Conservation (phyloP, 352 stramenopile genomes). For the Aphanomyces euteiches region DNA sequence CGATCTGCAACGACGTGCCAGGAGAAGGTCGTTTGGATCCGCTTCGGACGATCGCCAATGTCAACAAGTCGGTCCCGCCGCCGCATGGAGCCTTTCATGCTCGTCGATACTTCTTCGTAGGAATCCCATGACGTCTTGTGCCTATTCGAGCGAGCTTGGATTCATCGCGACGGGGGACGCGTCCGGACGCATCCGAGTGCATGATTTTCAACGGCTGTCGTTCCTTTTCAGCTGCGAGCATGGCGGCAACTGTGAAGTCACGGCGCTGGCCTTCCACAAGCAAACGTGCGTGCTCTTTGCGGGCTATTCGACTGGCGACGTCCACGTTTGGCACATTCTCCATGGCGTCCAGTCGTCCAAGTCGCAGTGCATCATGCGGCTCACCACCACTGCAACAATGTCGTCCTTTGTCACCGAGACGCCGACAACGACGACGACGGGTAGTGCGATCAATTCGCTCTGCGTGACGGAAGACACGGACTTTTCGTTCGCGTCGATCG, state of each 20-base stretch:
- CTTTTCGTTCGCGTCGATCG: constrained; percentile 6
- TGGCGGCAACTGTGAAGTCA: constrained; percentile 46
- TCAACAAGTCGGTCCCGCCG: constrained; percentile 42
- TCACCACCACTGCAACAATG: constrained; percentile 20
- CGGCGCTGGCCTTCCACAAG: constrained; percentile 49
- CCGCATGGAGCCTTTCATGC: no score
- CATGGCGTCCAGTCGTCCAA: constrained; percentile 27
- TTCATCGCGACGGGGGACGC: constrained; percentile 61
- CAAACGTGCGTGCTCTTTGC: constrained; percentile 44
- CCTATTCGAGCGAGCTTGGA: constrained; percentile 41
- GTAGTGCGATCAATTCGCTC: constrained; percentile 33
- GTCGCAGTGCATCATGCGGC: constrained; percentile 37
- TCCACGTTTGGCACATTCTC: constrained; percentile 51
- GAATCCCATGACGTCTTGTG: constrained; percentile 49
- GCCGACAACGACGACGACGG: neutral
- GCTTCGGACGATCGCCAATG: constrained; percentile 59
- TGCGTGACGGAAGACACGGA: constrained; percentile 30
- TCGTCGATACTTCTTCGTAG: neutral
- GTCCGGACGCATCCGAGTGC: constrained; percentile 50
- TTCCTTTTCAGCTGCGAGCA: constrained; percentile 46
- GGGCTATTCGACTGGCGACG: constrained; percentile 39
- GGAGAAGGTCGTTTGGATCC: constrained; percentile 54
- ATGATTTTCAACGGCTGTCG: constrained; percentile 59
- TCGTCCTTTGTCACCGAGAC: constrained; percentile 9
- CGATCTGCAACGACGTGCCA: constrained; percentile 45